Evolutionary conservation across 208 protist genomes (phyloP).

Genomic region (Trypanosoma lewisi): DNA sequence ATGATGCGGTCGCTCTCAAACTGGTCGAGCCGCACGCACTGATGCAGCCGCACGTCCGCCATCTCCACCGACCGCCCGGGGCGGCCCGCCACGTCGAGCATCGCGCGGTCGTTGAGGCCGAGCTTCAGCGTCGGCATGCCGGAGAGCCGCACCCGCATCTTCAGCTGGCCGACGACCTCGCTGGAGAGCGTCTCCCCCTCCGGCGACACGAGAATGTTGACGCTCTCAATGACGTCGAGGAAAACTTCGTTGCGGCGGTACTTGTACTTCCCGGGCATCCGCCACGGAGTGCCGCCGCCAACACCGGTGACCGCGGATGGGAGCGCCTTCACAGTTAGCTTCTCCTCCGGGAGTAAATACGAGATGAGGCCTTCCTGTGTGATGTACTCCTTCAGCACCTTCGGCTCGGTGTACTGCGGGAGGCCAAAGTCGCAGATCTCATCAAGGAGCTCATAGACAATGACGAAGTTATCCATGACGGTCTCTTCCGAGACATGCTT

Average conservation of each 20-base stretch:
- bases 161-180: slow-evolving; percentile 94
- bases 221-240: slow-evolving; percentile 97
- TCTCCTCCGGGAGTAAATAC: slow-evolving; percentile 35
- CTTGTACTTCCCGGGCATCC: slow-evolving; percentile 93
- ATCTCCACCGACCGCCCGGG: slow-evolving; percentile 65
- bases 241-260: slow-evolving; percentile 98
- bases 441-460: slow-evolving; percentile 99
- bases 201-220: slow-evolving; percentile 95
- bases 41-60: slow-evolving; percentile 99
- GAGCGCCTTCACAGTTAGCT: slow-evolving; percentile 46
- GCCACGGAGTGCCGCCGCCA: slow-evolving; percentile 94
- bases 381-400: slow-evolving; percentile 96
- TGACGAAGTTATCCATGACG: slow-evolving; percentile 97
- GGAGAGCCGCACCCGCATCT: slow-evolving; percentile 95
- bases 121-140: slow-evolving; percentile 98
- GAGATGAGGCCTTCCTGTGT: slow-evolving; percentile 84
- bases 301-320: slow-evolving; percentile 89
- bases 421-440: slow-evolving; percentile 99
- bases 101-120: slow-evolving; percentile 97
- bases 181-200: slow-evolving; percentile 93
- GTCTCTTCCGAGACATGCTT: slow-evolving; percentile 94
- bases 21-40: slow-evolving; percentile 97
- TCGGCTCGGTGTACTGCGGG: slow-evolving; percentile 96
- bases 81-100: slow-evolving; percentile 57
- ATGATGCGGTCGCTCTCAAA: slow-evolving; percentile 96